Percentiles rank a stretch among this genome's conserved stretches.
phyloP scores from a whole-genome alignment of 305 asterid species.

The Nicotiana rustica region DNA sequence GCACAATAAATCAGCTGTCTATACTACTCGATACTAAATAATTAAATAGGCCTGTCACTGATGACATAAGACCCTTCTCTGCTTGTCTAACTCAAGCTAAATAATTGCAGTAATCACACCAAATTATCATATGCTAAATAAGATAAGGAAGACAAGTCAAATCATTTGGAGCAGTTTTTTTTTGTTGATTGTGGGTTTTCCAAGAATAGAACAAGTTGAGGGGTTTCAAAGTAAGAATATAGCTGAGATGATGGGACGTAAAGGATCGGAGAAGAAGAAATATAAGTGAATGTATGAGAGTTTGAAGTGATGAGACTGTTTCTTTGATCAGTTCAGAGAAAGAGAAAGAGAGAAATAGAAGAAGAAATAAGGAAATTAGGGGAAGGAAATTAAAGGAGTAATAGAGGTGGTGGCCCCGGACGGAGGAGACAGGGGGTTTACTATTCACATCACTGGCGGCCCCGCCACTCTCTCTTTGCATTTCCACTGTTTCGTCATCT shows the following conservation, averaged over 20 bases:
- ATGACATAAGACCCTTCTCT: neutral
- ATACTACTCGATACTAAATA: too few species aligned
- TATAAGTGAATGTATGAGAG: neutral
- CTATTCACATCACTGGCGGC: constrained; percentile 25
- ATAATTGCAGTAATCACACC: too few species aligned
- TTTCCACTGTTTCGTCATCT: neutral
- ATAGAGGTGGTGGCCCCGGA: neutral
- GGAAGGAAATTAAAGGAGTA: neutral
- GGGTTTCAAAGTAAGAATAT: neutral
- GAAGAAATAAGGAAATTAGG: too few species aligned
- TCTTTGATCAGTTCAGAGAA: neutral
- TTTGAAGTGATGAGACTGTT: neutral
- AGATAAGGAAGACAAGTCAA: neutral
- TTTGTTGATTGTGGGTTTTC: neutral
- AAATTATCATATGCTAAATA: too few species aligned
- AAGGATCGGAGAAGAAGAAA: neutral
- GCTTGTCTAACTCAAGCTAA: neutral
- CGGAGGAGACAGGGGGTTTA: neutral
- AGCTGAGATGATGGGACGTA: constrained; percentile 15
- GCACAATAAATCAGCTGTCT: too few species aligned
- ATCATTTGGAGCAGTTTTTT: neutral
- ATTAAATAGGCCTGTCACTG: too few species aligned
- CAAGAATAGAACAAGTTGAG: neutral
- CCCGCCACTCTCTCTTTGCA: constrained; percentile 19
- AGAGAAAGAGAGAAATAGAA: neutral